These are phyloP conservation scores for Penicillium cinerascens DNA, from an alignment of 495 filamentous ascomycete species.

Conservation along the genomic window DNA sequence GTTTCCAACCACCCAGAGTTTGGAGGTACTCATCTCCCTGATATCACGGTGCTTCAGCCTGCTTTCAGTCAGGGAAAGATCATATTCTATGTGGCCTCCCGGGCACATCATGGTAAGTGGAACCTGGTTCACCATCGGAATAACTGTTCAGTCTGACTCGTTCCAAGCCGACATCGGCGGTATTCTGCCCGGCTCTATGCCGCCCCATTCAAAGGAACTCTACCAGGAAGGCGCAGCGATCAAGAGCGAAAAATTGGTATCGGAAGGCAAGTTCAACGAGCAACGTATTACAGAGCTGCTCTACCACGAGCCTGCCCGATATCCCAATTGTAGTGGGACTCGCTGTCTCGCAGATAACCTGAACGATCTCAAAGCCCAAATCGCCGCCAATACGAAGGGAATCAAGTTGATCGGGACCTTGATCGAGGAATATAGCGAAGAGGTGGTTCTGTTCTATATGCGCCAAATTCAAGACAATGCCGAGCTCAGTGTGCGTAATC, in stretches of 20 bases:
- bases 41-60: constrained; percentile 85
- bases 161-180: constrained; percentile 82
- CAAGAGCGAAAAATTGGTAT: constrained; percentile 89
- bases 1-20: constrained; percentile 93
- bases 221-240: constrained; percentile 92
- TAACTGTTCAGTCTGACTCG: constrained; percentile 63
- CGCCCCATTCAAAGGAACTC: constrained; percentile 84
- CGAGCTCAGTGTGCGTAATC: constrained; percentile 71
- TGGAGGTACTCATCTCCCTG: constrained; percentile 82
- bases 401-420: constrained; percentile 80
- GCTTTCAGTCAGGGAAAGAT: constrained; percentile 71
- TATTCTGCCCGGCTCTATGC: constrained; percentile 93
- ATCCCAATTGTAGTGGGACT: constrained; percentile 84
- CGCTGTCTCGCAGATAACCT: constrained; percentile 87
- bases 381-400: constrained; percentile 93
- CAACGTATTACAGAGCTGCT: constrained; percentile 75
- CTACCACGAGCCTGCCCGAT: constrained; percentile 76
- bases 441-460: constrained; percentile 93
- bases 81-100: constrained; percentile 85
- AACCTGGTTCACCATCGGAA: not conserved
- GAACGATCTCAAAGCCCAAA: constrained; percentile 91
- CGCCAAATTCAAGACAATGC: constrained; percentile 87
- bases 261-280: constrained; percentile 85
- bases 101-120: constrained; percentile 74
- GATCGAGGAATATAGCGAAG: constrained; percentile 86